Base-by-base conservation (phyloP, 1,139 yeast species). In the Suhomyces terraborum region DNA sequence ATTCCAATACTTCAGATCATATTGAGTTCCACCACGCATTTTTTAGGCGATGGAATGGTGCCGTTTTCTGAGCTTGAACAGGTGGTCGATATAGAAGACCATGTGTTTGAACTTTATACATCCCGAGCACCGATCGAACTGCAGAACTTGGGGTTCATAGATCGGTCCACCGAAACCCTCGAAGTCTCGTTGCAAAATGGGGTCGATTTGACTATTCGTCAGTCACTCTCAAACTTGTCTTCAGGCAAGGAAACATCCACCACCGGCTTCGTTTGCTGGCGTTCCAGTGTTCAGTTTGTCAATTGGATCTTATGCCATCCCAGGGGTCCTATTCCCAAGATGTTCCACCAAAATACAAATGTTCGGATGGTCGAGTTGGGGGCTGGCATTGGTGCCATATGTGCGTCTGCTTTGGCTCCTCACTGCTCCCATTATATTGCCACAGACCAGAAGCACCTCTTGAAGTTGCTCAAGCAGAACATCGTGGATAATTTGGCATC, bases 241-340 rank as follows among this genome's bases (percentile, higher is more conserved):
- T 70, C 79, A 1, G 61, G 64, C 13, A 53, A 52, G 1, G 62
- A 66, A 29, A 51, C 69, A 0, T 72, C 82, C 4, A 76, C 87
- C 3, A 84, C 91, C 0, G 93, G 93, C 5, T 86, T 79, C 45
- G 73, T 84, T 13, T 69, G 82, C 30, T 84, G 93, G 91, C 65
- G 65, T 32, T 66, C 79, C 1, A 71, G 84, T 1, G 71, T 75
- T 1, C 54, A 65, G 5, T 64, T 84, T 31, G 71, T 72, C 0
- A 75, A 78, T 34, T 84, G 88, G 88, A 37, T 80, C 1, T 36
- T 72, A 9, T 46, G 54, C 5, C 51, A 51, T 20, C 28, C 32
- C 0, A 40, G 32, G 18, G 56, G 69, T 41, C 71, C 71, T 1
- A 53, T 66, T 16, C 31, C 42, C 26, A 7, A 12, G 4, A 3